Evolutionary conservation across 208 protist species (phyloP).

Genomic region (Acanthamoeba triangularis): DNA sequence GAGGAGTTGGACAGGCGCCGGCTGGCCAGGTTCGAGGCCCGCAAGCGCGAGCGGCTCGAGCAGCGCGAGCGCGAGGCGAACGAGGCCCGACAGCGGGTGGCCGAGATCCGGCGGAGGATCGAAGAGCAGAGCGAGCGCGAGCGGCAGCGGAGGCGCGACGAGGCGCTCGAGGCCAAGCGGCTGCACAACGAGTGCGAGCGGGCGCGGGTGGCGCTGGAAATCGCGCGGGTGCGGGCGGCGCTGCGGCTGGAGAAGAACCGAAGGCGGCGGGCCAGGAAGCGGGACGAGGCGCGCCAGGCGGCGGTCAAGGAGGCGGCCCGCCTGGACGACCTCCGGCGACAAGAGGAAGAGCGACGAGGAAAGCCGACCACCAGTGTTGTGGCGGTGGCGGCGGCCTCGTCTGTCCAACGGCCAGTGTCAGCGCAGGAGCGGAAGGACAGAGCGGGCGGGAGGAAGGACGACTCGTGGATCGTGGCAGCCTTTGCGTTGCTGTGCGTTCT

Average conservation of each 20-base stretch:
- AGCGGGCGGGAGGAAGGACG: not conserved
- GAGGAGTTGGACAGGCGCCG: not conserved
- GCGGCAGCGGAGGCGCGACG: not conserved
- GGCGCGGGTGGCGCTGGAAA: not conserved
- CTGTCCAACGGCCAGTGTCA: not conserved
- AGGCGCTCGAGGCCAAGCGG: not conserved
- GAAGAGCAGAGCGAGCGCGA: not conserved
- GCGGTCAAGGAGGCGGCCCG: not conserved
- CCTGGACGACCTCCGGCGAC: not conserved
- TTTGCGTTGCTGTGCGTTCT: not conserved
- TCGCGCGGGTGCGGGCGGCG: not conserved
- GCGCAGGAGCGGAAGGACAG: too few species aligned
- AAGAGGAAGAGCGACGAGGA: not conserved
- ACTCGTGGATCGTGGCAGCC: not conserved
- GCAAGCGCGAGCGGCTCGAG: not conserved
- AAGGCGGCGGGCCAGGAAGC: not conserved
- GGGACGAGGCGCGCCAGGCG: not conserved
- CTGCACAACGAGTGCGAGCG: not conserved
- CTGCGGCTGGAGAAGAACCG: constrained; percentile 26
- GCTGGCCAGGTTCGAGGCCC: not conserved
- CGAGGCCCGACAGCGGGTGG: not conserved
- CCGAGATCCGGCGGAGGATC: not conserved
- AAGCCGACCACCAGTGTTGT: not conserved
- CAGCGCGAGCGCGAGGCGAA: not conserved
- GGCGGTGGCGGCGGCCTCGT: too few species aligned